Percentiles rank a stretch among this genome's conserved stretches.
Conservation (phyloP, 148 eudicot genomes). For the Rhododendron simsii region DNA sequence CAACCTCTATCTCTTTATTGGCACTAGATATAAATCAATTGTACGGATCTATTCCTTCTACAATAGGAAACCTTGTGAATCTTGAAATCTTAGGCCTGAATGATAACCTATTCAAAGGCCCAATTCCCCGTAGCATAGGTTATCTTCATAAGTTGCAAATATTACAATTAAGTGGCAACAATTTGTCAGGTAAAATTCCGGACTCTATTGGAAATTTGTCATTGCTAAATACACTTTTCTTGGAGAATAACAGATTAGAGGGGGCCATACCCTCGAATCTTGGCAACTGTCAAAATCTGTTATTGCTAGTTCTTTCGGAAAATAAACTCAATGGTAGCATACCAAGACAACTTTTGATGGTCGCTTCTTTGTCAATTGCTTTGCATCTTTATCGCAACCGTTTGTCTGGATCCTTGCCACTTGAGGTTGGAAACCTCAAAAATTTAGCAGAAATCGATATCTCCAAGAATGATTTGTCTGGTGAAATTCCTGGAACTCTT, state of each 20-base stretch:
- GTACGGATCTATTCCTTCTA: conserved; percentile 8
- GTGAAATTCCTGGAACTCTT: conserved; percentile 8
- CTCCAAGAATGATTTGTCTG: neutral
- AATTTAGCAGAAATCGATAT: neutral
- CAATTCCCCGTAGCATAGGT: neutral
- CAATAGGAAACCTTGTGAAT: neutral
- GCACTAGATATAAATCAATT: neutral
- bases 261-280: conserved; percentile 4
- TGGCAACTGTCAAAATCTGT: neutral
- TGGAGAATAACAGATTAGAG: neutral
- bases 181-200: conserved; percentile 9
- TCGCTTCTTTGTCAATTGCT: neutral
- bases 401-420: conserved; percentile 1
- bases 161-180: too few species aligned
- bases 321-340: conserved; percentile 10
- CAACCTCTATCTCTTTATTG: neutral
- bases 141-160: neutral
- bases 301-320: too few species aligned
- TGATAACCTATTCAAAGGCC: conserved; percentile 4
- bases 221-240: neutral
- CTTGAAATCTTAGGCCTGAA: neutral
- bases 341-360: neutral
- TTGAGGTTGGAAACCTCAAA: neutral
- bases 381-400: neutral
- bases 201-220: conserved; percentile 11